Conservation (phyloP, 805 yeast genomes). For the Candida quercuum region DNA sequence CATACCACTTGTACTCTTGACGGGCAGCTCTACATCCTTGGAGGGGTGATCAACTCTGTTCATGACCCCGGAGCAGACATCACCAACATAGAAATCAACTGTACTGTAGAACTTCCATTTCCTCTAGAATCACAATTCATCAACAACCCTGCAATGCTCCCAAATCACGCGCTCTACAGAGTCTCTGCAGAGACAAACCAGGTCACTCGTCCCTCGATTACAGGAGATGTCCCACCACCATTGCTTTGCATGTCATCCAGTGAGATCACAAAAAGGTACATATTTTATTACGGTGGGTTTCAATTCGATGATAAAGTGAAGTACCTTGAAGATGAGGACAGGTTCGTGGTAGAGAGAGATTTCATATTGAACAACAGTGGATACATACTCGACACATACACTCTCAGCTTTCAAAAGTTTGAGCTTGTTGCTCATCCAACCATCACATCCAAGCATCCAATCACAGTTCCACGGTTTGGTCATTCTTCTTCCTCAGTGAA, state of each 20-base stretch:
- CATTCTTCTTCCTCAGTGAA: conserved; percentile 29
- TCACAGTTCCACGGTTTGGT: conserved; percentile 34
- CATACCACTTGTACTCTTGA: conserved; percentile 37
- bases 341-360: conserved; percentile 31
- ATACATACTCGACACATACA: conserved; percentile 51
- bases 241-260: conserved; percentile 43
- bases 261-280: conserved; percentile 48
- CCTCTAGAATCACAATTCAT: conserved; percentile 39
- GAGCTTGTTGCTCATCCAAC: conserved; percentile 30
- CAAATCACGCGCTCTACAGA: conserved; percentile 32
- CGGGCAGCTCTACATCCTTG: conserved; percentile 35
- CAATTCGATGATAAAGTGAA: conserved; percentile 27
- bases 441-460: conserved; percentile 24
- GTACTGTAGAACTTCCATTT: conserved; percentile 36
- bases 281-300: conserved; percentile 69
- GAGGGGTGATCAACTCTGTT: conserved; percentile 36
- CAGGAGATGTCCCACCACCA: conserved; percentile 47
- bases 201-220: conserved; percentile 26
- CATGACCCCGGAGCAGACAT: conserved; percentile 26
- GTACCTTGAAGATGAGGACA: conserved; percentile 28
- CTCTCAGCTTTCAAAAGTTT: conserved; percentile 44
- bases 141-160: conserved; percentile 35
- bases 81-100: conserved; percentile 30
- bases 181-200: conserved; percentile 36
- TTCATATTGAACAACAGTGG: conserved; percentile 47